phyloP scores from a whole-genome alignment of 1,139 yeast genomes.

The Geotrichum cucujoidarum region DNA sequence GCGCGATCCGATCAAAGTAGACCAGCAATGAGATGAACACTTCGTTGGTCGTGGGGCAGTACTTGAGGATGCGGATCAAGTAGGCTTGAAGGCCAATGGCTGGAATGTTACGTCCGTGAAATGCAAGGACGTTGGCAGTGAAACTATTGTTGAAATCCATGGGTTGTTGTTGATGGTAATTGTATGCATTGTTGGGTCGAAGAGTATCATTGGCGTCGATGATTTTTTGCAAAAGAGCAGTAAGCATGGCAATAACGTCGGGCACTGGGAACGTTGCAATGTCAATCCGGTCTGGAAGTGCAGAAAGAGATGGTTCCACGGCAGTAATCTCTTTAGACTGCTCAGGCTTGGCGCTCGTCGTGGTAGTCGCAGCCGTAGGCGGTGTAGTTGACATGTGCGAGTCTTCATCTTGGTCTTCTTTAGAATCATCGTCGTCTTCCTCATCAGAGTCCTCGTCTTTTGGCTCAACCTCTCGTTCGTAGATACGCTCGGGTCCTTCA shows the following conservation, averaged over 20 bases:
- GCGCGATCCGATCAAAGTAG: slow-evolving; percentile 90
- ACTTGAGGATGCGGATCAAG: slow-evolving; percentile 80
- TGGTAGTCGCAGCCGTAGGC: slow-evolving; percentile 39
- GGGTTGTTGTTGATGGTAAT: neutral
- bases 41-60: slow-evolving; percentile 96
- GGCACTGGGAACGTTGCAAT: slow-evolving; percentile 84
- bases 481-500: neutral
- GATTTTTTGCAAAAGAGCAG: slow-evolving; percentile 77
- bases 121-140: slow-evolving; percentile 75
- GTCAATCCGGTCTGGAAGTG: slow-evolving; percentile 51
- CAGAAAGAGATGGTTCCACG: slow-evolving; percentile 3
- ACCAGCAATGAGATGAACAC: slow-evolving; percentile 85
- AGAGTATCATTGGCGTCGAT: slow-evolving; percentile 87
- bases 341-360: neutral
- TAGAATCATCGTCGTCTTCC: neutral
- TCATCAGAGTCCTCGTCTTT: neutral
- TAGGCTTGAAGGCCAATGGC: slow-evolving; percentile 89
- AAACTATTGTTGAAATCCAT: slow-evolving; percentile 32
- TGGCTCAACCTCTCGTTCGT: neutral
- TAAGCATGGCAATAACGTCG: slow-evolving; percentile 75
- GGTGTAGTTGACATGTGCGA: neutral
- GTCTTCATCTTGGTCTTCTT: neutral
- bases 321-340: slow-evolving; percentile 21
- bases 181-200: slow-evolving; percentile 53
- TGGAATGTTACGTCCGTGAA: slow-evolving; percentile 94